Conservation (phyloP, 495 filamentous ascomycete genomes). For the Filosporella fistucella region DNA sequence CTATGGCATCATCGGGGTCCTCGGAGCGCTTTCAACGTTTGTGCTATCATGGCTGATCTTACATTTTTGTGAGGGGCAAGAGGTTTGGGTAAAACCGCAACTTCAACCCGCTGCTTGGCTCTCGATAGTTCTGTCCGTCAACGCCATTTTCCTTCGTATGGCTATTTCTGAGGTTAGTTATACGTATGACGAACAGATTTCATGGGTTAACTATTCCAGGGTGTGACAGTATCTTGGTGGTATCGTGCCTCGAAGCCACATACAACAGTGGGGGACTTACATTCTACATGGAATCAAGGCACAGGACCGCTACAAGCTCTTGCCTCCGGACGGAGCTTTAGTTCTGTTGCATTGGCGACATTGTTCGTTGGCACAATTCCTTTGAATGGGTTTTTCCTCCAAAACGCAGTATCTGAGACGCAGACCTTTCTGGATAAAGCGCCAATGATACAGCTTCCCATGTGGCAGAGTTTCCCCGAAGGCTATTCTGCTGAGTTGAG, state of each 20-base stretch:
- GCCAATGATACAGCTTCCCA: no score
- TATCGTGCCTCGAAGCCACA: not conserved
- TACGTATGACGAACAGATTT: no score
- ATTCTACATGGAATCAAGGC: not conserved
- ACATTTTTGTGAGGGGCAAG: not conserved
- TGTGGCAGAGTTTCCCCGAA: no score
- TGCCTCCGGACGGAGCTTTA: not conserved
- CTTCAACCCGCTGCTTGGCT: conserved; percentile 6
- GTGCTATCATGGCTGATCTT: not conserved
- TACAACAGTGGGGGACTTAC: not conserved
- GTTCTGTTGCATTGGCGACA: not conserved
- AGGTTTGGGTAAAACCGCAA: not conserved
- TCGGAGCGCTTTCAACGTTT: not conserved
- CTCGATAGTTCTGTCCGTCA: conserved; percentile 1
- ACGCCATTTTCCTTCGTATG: not conserved
- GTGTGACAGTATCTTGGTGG: not conserved
- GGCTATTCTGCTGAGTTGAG: no score
- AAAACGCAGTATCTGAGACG: no score
- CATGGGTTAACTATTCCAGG: no score
- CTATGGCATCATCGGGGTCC: not conserved
- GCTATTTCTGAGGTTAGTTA: no score
- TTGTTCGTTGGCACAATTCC: not conserved
- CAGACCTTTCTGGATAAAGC: no score
- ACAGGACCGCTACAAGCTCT: not conserved
- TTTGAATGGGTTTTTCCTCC: not conserved